These are phyloP conservation scores for Crithidia acanthocephali DNA, from an alignment of 208 protist genomes.

Conservation along the genomic window DNA sequence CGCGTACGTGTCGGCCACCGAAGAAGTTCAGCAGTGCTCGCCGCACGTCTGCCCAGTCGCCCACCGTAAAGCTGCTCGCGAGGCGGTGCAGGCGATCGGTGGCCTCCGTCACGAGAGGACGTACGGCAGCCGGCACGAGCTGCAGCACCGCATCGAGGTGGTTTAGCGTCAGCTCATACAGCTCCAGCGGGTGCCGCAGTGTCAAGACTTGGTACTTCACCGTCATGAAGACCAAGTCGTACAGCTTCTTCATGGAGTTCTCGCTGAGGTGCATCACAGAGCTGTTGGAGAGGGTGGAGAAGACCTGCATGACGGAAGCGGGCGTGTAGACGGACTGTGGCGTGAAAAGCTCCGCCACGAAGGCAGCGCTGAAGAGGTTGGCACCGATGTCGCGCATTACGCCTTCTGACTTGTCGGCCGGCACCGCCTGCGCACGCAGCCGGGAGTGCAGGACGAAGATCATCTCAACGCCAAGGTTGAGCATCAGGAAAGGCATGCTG, in stretches of 20 bases:
- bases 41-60: conserved; percentile 64
- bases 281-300: conserved; percentile 77
- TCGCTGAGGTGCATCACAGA: conserved; percentile 89
- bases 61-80: conserved; percentile 28
- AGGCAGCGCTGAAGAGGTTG: conserved; percentile 75
- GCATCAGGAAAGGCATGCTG: conserved; percentile 87
- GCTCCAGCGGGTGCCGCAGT: conserved; percentile 78
- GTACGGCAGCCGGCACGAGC: conserved; percentile 34
- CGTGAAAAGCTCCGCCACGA: conserved; percentile 87
- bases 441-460: conserved; percentile 92
- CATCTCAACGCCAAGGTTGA: conserved; percentile 95
- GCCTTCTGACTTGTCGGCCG: conserved; percentile 38
- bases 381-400: conserved; percentile 80
- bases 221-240: conserved; percentile 94
- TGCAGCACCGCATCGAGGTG: conserved; percentile 74
- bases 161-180: conserved; percentile 88
- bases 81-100: conserved; percentile 38
- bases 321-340: conserved; percentile 83
- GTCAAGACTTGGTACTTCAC: conserved; percentile 91
- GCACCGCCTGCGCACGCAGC: conserved; percentile 82
- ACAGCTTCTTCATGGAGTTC: conserved; percentile 91
- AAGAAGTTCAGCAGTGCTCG: conserved; percentile 80
- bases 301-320: conserved; percentile 65
- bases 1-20: conserved; percentile 66
- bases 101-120: conserved; percentile 27